phyloP scores from a whole-genome alignment of 2,329 filamentous ascomycete species.

The Fusarium sp. region DNA sequence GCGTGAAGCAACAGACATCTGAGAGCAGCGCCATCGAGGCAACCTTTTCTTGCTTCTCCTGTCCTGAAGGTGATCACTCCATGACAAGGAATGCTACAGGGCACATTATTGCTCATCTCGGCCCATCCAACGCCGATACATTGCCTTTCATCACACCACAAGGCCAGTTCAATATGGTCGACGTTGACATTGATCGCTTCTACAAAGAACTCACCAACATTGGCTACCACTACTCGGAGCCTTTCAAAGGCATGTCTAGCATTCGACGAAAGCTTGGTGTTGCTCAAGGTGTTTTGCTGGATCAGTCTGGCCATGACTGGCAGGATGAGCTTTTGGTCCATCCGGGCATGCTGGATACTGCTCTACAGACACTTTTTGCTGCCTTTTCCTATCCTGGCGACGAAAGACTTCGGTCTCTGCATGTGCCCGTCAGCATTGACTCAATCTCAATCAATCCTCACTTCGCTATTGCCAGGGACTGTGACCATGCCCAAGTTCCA shows the following conservation, averaged over 20 bases:
- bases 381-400: conserved; percentile 53
- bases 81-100: neutral
- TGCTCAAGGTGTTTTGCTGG: neutral
- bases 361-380: conserved; percentile 53
- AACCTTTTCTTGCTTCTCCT: neutral
- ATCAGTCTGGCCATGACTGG: neutral
- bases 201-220: neutral
- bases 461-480: neutral
- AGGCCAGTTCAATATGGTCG: neutral
- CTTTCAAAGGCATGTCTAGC: neutral
- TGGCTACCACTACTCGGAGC: neutral
- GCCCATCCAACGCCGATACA: neutral
- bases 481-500: neutral
- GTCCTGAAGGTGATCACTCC: neutral
- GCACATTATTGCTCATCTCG: neutral
- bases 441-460: conserved; percentile 7
- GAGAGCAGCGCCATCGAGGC: neutral
- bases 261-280: neutral
- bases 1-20: neutral
- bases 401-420: conserved; percentile 50
- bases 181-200: neutral
- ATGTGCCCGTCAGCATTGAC: conserved; percentile 36
- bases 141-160: neutral
- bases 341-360: conserved; percentile 50
- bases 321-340: neutral